Evolutionary conservation across 2,329 filamentous ascomycete species (phyloP).

Genomic region (Epichloe festucae): DNA sequence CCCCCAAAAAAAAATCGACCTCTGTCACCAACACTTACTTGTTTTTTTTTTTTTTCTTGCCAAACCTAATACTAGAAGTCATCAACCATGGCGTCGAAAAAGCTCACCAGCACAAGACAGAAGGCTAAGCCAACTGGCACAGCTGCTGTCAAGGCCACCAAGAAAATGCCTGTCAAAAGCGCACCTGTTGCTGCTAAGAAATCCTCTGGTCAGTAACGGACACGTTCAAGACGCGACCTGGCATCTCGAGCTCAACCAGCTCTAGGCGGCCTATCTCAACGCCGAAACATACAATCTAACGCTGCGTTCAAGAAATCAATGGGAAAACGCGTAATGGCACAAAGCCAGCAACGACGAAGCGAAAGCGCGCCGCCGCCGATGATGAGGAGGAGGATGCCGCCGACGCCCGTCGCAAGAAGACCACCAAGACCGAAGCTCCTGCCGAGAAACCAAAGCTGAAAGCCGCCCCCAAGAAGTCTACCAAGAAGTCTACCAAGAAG

Average conservation of each 20-base stretch:
- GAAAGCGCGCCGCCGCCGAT: conserved; percentile 5
- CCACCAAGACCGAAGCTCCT: conserved; percentile 1
- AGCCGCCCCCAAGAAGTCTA: conserved; percentile 1
- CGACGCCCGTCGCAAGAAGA: conserved; percentile 3
- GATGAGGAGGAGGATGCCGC: conserved; percentile 2
- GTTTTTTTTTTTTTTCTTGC: neutral
- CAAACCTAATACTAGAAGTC: neutral
- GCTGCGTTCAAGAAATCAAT: neutral
- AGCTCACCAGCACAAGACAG: neutral
- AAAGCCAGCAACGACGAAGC: conserved; percentile 3
- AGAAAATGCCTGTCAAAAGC: conserved; percentile 2
- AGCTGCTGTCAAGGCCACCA: neutral
- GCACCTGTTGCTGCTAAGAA: neutral
- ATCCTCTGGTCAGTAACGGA: conserved; percentile 5
- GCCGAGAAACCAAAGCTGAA: conserved; percentile 2
- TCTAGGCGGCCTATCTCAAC: neutral
- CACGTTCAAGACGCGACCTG: neutral
- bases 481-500: conserved; percentile 1
- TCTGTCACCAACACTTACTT: neutral
- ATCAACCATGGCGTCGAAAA: conserved; percentile 6
- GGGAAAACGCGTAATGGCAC: neutral
- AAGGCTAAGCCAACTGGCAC: conserved; percentile 1
- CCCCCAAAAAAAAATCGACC: no score
- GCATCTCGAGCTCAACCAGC: neutral
- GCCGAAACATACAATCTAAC: neutral